A percentile compares a stretch with the other conserved stretches of the same genome.
Conservation (phyloP, 1,139 yeast genomes). For the Candida neerlandica region DNA sequence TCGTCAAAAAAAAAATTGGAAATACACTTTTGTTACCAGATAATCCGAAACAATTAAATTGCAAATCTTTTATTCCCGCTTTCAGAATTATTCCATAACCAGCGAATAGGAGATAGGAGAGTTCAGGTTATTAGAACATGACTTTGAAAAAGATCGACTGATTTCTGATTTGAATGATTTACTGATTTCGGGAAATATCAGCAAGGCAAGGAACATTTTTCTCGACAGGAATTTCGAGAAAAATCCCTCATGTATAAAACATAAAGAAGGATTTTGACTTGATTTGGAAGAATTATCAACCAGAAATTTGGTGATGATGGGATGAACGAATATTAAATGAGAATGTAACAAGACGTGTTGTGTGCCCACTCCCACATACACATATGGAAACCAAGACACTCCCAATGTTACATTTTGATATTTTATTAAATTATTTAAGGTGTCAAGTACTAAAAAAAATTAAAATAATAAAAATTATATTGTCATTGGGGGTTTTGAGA, state of each 20-base stretch:
- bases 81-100: not conserved
- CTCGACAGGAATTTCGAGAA: not conserved
- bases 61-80: not conserved
- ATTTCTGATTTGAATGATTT: too few species aligned
- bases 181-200: not conserved
- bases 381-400: not conserved
- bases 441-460: not conserved
- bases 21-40: not conserved
- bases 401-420: not conserved
- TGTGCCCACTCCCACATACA: not conserved
- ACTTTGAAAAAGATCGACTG: too few species aligned
- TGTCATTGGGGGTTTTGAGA: not conserved
- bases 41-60: constrained; percentile 1
- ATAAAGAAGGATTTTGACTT: not conserved
- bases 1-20: not conserved
- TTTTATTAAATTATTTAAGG: not conserved
- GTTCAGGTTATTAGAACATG: too few species aligned
- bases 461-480: too few species aligned
- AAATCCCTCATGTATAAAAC: not conserved
- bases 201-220: not conserved
- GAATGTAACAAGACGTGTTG: constrained; percentile 5
- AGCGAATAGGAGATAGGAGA: not conserved
- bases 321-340: not conserved
- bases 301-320: not conserved
- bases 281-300: constrained; percentile 1